Base-by-base conservation (phyloP, 257 asterid species). In the Voacanga thouarsii region DNA sequence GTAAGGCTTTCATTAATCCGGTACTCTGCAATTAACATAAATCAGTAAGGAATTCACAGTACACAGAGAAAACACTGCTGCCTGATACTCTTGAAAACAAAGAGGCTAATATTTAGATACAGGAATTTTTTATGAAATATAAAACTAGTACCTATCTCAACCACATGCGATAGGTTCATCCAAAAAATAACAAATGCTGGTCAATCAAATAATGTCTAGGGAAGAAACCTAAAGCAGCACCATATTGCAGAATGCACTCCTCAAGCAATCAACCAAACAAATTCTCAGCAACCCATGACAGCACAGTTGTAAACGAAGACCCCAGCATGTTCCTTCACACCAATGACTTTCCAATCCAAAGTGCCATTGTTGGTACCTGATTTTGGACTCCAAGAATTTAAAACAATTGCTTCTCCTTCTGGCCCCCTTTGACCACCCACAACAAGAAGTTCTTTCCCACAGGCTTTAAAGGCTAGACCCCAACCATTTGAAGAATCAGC, bases 381-480 rank as follows among this genome's bases (percentile, higher is more conserved):
- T 74, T 85, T 83, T 10, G 98, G 97, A 60, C 82, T 30, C 94
- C 98, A 93, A 37, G 92, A 85, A 80, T 84, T 89, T 88, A 93
- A 71, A 71, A 90, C 93, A 24, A 93, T 89, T 49, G 98, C 86
- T 79, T 93, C 98, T 14, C 98, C 98, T 83, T 91, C 98, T 1
- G 93, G 96, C 21, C 92, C 91, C 82, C 96, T 84, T 82, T 93
- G 97, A 3, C 98, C 98, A n/a, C 98, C 98, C 77, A 94, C 94
- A 49, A 92, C 91, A 12, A 92, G 92, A 71, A 94, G 95, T 56
- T 86, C 85, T 33, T 82, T 82, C 14, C 98, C 97, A 47, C 89
- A 86, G 53, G 98, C 88, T 84, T 89, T 92, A 80, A 94, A 92
- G 72, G 98, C 98, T 67, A 93, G 92, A 49, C 98, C 98, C 98